A percentile compares a stretch with the other conserved stretches of the same genome.
These are phyloP conservation scores for Sporothrix curviconia DNA, from an alignment of 2,329 filamentous ascomycete genomes.

Conservation along the genomic window DNA sequence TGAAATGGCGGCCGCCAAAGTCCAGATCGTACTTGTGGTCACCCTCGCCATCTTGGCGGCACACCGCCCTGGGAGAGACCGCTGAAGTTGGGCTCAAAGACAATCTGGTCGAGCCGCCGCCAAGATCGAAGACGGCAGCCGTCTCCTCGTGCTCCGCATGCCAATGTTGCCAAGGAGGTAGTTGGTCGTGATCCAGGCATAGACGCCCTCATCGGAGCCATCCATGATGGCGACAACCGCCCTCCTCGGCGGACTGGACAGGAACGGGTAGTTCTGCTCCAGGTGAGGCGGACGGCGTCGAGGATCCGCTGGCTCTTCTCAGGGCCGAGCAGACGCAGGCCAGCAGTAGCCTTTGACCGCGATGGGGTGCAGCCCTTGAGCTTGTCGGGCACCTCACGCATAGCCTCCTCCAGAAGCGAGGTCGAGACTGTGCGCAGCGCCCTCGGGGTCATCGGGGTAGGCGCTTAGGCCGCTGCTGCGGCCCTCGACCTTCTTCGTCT, in stretches of 20 bases:
- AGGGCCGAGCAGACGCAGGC: slow-evolving; percentile 75
- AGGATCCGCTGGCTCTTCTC: slow-evolving; percentile 80
- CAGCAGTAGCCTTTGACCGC: slow-evolving; percentile 98
- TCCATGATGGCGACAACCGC: slow-evolving; percentile 96
- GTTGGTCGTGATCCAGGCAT: slow-evolving; percentile 98
- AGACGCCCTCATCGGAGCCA: slow-evolving; percentile 92
- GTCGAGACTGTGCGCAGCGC: slow-evolving; percentile 84
- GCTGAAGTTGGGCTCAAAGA: slow-evolving; percentile 93
- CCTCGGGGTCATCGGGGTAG: slow-evolving; percentile 78
- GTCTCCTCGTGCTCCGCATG: slow-evolving; percentile 80
- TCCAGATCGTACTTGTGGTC: slow-evolving; percentile 92
- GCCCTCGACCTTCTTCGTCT: slow-evolving; percentile 80
- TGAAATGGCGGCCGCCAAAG: slow-evolving; percentile 82
- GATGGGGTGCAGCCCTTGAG: slow-evolving; percentile 84
- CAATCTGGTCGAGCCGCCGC: slow-evolving; percentile 97
- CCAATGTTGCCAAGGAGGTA: slow-evolving; percentile 98
- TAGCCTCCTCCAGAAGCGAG: slow-evolving; percentile 77
- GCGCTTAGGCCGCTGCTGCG: slow-evolving; percentile 64
- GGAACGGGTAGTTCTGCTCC: slow-evolving; percentile 89
- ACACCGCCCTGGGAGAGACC: slow-evolving; percentile 66
- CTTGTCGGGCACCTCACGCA: slow-evolving; percentile 77
- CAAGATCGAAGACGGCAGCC: slow-evolving; percentile 91
- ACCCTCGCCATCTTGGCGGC: slow-evolving; percentile 80
- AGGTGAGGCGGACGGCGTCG: slow-evolving; percentile 76
- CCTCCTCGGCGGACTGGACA: slow-evolving; percentile 75